A percentile compares a stretch with the other conserved stretches of the same genome.
Conservation (phyloP, 2,329 filamentous ascomycete species). For the Trichoderma asperellum region DNA sequence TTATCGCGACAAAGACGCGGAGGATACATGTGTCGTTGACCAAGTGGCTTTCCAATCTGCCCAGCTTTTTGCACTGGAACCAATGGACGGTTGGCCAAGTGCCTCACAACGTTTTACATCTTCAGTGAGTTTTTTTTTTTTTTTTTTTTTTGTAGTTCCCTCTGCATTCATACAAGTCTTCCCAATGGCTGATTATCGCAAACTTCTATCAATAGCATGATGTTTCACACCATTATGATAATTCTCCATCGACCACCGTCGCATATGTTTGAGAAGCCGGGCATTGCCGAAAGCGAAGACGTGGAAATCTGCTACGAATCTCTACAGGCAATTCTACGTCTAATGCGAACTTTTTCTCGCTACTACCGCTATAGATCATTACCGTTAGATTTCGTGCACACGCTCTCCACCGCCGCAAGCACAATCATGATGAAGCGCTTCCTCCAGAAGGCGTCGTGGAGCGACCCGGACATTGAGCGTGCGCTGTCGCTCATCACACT, state of each 20-base stretch:
- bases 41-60: conserved; percentile 52
- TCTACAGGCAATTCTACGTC: conserved; percentile 49
- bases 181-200: conserved; percentile 30
- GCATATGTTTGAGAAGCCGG: conserved; percentile 47
- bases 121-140: conserved; percentile 44
- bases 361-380: conserved; percentile 50
- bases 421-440: conserved; percentile 52
- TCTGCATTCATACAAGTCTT: background rate
- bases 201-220: conserved; percentile 40
- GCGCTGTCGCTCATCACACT: conserved; percentile 55
- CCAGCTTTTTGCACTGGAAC: conserved; percentile 54
- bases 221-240: conserved; percentile 57
- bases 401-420: conserved; percentile 52
- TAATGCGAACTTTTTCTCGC: conserved; percentile 50
- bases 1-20: conserved; percentile 48
- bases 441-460: conserved; percentile 46
- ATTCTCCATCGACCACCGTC: conserved; percentile 55
- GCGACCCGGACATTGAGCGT: conserved; percentile 51
- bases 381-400: conserved; percentile 54
- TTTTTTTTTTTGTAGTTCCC: background rate
- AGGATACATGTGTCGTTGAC: conserved; percentile 52
- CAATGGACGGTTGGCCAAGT: conserved; percentile 54
- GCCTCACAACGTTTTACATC: conserved; percentile 51
- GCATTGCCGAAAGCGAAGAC: conserved; percentile 48
- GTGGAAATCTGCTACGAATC: conserved; percentile 56